Percentiles rank a stretch among this genome's conserved stretches.
phyloP scores from a whole-genome alignment of 2,329 filamentous ascomycete species.

The Sporothrix dimorphospora region DNA sequence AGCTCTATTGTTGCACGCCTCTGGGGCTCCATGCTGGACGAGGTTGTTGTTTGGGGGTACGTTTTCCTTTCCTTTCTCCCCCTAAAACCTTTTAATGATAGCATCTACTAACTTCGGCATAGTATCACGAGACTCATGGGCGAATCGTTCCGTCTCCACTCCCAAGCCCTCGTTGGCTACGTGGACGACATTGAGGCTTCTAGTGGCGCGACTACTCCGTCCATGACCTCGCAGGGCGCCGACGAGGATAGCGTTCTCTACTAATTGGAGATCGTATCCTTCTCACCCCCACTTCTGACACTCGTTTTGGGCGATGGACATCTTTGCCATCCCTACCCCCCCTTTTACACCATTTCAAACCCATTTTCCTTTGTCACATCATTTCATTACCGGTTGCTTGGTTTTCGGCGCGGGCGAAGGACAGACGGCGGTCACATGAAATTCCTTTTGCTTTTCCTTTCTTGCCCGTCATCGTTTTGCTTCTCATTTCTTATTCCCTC shows the following conservation, averaged over 20 bases:
- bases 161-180: slow-evolving; percentile 91
- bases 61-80: slow-evolving; percentile 47
- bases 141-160: slow-evolving; percentile 95
- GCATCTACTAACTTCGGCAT: slow-evolving; percentile 47
- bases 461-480: not conserved
- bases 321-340: slow-evolving; percentile 24
- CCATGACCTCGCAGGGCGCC: slow-evolving; percentile 71
- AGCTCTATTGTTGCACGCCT: slow-evolving; percentile 94
- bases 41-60: slow-evolving; percentile 99
- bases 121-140: slow-evolving; percentile 96
- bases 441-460: slow-evolving; percentile 5
- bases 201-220: slow-evolving; percentile 70
- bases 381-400: slow-evolving; percentile 37
- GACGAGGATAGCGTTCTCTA: slow-evolving; percentile 71
- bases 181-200: slow-evolving; percentile 79
- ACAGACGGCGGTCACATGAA: slow-evolving; percentile 30
- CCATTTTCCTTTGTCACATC: slow-evolving; percentile 44
- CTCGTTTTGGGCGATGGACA: slow-evolving; percentile 1
- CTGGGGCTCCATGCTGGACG: slow-evolving; percentile 97
- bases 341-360: slow-evolving; percentile 1
- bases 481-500: slow-evolving; percentile 19
- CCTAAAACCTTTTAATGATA: not conserved
- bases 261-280: slow-evolving; percentile 43
- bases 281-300: slow-evolving; percentile 32
- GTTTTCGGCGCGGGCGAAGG: slow-evolving; percentile 32